These are phyloP conservation scores for Pseudogymnoascus sp. DNA, from an alignment of 2,329 filamentous ascomycete species.

Conservation along the genomic window DNA sequence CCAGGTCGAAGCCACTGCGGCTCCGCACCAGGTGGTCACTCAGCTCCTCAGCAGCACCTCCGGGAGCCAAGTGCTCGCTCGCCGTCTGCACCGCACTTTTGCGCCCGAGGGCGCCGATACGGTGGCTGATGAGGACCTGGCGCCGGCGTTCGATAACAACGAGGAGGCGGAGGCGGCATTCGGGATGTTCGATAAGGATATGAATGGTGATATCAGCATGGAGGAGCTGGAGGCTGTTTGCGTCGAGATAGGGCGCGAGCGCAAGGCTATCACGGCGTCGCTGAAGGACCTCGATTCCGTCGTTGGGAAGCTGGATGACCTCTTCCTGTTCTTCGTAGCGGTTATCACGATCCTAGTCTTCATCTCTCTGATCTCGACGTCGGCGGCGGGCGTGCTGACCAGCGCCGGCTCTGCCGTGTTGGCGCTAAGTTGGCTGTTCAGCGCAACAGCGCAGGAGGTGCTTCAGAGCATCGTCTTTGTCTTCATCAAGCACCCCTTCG, in stretches of 20 bases:
- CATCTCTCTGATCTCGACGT: conserved; percentile 80
- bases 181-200: conserved; percentile 86
- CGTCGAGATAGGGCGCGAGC: conserved; percentile 88
- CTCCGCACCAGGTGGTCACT: conserved; percentile 77
- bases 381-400: conserved; percentile 82
- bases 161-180: conserved; percentile 89
- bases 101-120: conserved; percentile 67
- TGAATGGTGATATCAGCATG: conserved; percentile 94
- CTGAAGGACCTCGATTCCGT: conserved; percentile 93
- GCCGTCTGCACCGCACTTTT: conserved; percentile 82
- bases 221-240: conserved; percentile 89
- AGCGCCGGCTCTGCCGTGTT: conserved; percentile 83
- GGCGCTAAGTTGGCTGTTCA: conserved; percentile 86
- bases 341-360: conserved; percentile 80
- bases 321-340: conserved; percentile 79
- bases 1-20: conserved; percentile 56
- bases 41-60: conserved; percentile 64
- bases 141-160: conserved; percentile 66
- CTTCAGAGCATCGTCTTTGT: conserved; percentile 91
- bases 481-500: conserved; percentile 95
- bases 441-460: conserved; percentile 88
- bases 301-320: conserved; percentile 78
- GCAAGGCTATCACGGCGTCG: conserved; percentile 90
- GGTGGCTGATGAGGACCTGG: conserved; percentile 69
- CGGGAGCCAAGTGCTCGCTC: conserved; percentile 75